Percentiles rank a stretch among this genome's conserved stretches.
Evolutionary conservation across 345 rosid species (phyloP).

Genomic region (Syzygium oleosum): DNA sequence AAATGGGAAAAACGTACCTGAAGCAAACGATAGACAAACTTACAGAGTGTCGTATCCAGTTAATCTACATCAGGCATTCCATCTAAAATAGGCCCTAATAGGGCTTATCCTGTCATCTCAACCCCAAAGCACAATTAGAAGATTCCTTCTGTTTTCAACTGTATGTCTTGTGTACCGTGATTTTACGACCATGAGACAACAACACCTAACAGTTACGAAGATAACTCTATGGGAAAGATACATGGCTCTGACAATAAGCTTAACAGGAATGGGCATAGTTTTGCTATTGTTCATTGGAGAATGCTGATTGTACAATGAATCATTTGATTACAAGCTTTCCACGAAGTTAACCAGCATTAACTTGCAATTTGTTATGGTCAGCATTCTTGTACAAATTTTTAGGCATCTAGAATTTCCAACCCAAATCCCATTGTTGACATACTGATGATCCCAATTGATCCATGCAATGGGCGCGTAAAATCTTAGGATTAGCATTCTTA

Average conservation of each 20-base stretch:
- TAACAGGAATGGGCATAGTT: neutral
- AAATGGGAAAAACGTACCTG: neutral
- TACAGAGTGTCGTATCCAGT: neutral
- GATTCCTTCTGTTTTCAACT: neutral
- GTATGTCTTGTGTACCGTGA: neutral
- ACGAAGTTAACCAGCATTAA: neutral
- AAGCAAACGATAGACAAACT: neutral
- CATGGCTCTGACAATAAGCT: neutral
- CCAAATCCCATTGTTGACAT: neutral
- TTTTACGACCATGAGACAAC: neutral
- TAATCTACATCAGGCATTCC: neutral
- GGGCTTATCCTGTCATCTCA: neutral
- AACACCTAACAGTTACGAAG: neutral
- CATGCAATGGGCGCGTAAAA: neutral
- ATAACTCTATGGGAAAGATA: neutral
- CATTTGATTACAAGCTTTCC: neutral
- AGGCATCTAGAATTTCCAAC: neutral
- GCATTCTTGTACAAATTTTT: neutral
- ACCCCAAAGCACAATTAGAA: neutral
- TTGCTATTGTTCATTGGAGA: neutral
- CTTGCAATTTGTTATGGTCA: neutral
- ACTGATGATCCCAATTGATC: neutral
- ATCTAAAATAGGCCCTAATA: neutral
- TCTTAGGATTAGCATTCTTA: neutral
- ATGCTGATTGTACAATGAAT: neutral